These are phyloP conservation scores for Boletus semigastroideus DNA, from an alignment of 1,284 basidiomycete genomes.

Conservation along the genomic window DNA sequence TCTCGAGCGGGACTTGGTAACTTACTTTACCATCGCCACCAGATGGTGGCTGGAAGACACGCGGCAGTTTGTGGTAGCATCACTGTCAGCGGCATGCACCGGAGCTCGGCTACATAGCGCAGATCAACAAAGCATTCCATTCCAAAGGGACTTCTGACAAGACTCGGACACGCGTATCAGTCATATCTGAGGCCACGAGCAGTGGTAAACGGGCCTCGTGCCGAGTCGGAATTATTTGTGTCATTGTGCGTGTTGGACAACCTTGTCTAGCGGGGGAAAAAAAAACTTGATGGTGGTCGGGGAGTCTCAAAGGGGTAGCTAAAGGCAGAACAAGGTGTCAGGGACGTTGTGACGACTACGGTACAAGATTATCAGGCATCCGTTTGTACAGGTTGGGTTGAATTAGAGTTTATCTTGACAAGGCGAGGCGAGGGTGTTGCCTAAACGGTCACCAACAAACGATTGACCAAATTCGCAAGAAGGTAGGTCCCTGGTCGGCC, in stretches of 20 bases:
- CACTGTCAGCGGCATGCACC: background rate
- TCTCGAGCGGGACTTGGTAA: background rate
- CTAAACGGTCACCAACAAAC: slow-evolving; percentile 35
- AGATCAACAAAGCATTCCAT: slow-evolving; percentile 25
- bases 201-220: slow-evolving; percentile 21
- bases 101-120: slow-evolving; percentile 9
- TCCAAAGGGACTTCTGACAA: slow-evolving; percentile 25
- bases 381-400: slow-evolving; percentile 3
- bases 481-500: slow-evolving; percentile 22
- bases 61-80: slow-evolving; percentile 1
- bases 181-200: slow-evolving; percentile 4
- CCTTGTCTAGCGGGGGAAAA: slow-evolving; percentile 20
- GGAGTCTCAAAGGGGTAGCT: slow-evolving; percentile 5
- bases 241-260: slow-evolving; percentile 21
- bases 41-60: slow-evolving; percentile 4
- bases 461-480: slow-evolving; percentile 35
- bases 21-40: background rate
- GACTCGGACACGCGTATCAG: slow-evolving; percentile 25
- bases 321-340: slow-evolving; percentile 32
- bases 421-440: slow-evolving; percentile 22
- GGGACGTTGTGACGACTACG: slow-evolving; percentile 33
- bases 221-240: slow-evolving; percentile 10
- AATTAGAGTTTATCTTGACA: slow-evolving; percentile 26
- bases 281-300: slow-evolving; percentile 4
- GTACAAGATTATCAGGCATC: slow-evolving; percentile 5